Base-by-base conservation (phyloP, 2,329 filamentous ascomycete genomes). In the Ascochyta clinopodiicola region DNA sequence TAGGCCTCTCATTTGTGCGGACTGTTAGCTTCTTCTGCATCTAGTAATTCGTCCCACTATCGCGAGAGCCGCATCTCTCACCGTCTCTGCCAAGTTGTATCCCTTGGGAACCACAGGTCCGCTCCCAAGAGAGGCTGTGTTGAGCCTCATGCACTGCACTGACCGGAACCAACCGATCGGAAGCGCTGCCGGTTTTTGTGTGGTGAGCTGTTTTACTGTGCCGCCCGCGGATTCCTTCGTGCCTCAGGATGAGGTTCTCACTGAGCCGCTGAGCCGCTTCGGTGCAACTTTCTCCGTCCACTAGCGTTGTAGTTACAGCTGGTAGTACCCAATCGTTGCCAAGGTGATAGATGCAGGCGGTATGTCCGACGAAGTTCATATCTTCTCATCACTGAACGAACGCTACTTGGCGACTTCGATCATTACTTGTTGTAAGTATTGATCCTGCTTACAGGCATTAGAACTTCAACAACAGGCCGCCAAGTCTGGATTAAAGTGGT, bases 51-150 rank as follows among this genome's bases (percentile, higher is more conserved):
- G 48, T 44, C 39, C 47, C 54, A 57, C 48, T 22, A 48, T 48
- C 38, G 38, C 44, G 48, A 48, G 52, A 51, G 48, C 44, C 44
- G 48, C 48, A 51, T 48, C 47, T 44, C 54, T 51, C 54, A 52
- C 54, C 54, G 44, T 44, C 49, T 51, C 36, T 57, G 54, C 44
- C 54, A 57, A 57, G 48, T 56, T 10, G 27, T 37, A 42, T 46
- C 17, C 31, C 52, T 56, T 56, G 46, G 52, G 52, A 56, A 56
- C 52, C 21, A 46, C 21, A 40, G 12, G 13, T 35, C 37, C 31
- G 25, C 38, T 27, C 27, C 32, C 25, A 15, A 51, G 19, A 15
- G 31, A 46, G 42, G 36, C 42, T 34, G 45, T 27, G 43, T 31
- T 42, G 32, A 56, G 46, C 47, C 52, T 51, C 42, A 51, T 42